phyloP scores from a whole-genome alignment of 1,139 yeast genomes.

The Wickerhamomyces sp. region DNA sequence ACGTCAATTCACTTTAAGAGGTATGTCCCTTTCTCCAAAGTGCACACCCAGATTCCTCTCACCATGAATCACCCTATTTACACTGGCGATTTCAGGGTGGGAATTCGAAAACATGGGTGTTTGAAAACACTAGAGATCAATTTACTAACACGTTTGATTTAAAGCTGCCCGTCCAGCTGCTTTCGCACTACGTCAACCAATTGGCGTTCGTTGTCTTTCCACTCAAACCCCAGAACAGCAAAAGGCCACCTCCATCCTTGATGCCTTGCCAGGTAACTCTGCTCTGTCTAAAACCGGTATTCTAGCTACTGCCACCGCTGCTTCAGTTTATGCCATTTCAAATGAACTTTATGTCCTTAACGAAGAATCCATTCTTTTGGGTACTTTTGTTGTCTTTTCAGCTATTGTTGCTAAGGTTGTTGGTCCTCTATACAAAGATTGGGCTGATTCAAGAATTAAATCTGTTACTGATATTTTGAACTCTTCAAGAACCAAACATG shows the following conservation, averaged over 20 bases:
- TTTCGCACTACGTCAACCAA: constrained; percentile 23
- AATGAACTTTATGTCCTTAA: constrained; percentile 89
- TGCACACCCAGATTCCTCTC: too few species aligned
- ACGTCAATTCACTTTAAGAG: constrained; percentile 23
- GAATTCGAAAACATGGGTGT: background rate
- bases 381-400: constrained; percentile 73
- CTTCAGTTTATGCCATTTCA: constrained; percentile 88
- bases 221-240: constrained; percentile 74
- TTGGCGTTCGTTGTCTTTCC: constrained; percentile 62
- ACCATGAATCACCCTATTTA: too few species aligned
- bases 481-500: constrained; percentile 86
- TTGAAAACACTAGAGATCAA: background rate
- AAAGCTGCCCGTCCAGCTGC: constrained; percentile 24
- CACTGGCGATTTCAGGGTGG: too few species aligned
- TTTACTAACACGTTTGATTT: constrained; percentile 11
- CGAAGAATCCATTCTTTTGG: constrained; percentile 85
- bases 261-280: constrained; percentile 90
- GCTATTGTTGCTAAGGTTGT: constrained; percentile 78
- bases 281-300: constrained; percentile 89
- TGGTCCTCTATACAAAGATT: constrained; percentile 91
- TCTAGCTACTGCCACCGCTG: constrained; percentile 92
- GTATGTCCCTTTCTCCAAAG: too few species aligned
- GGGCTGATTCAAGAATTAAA: constrained; percentile 90
- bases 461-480: constrained; percentile 78
- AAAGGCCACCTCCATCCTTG: constrained; percentile 86